Conservation (phyloP, 495 filamentous ascomycete species). For the Parathielavia appendiculata region DNA sequence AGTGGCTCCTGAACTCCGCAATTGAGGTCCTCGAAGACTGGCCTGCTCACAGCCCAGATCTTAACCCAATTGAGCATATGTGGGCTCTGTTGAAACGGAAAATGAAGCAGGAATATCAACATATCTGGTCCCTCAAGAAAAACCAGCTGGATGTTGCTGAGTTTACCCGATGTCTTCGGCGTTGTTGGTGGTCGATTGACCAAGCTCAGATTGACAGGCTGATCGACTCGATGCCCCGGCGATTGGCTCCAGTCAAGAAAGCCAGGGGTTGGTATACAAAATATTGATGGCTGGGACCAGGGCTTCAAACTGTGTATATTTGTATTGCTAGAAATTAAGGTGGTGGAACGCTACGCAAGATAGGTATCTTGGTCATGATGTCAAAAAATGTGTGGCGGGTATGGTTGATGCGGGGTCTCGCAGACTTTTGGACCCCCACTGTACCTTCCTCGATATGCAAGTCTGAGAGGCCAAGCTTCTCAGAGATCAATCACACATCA, state of each 20-base stretch:
- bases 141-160: slow-evolving; percentile 2
- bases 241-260: slow-evolving; percentile 1
- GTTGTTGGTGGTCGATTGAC: neutral
- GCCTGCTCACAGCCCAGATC: neutral
- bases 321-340: neutral
- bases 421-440: neutral
- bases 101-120: neutral
- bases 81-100: neutral
- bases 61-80: slow-evolving; percentile 6
- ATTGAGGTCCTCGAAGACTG: neutral
- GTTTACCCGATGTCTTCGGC: neutral
- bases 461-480: too few species aligned
- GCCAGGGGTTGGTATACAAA: slow-evolving; percentile 7
- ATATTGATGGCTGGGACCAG: neutral
- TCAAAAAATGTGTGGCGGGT: neutral
- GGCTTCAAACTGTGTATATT: neutral
- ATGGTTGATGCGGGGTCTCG: neutral
- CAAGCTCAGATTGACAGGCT: neutral
- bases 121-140: neutral
- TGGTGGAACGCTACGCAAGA: neutral
- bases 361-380: neutral
- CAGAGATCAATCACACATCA: too few species aligned
- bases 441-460: too few species aligned
- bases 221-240: neutral
- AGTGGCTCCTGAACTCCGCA: neutral